phyloP scores from a whole-genome alignment of 2,329 filamentous ascomycete genomes.

The Trichoderma lentiforme region DNA sequence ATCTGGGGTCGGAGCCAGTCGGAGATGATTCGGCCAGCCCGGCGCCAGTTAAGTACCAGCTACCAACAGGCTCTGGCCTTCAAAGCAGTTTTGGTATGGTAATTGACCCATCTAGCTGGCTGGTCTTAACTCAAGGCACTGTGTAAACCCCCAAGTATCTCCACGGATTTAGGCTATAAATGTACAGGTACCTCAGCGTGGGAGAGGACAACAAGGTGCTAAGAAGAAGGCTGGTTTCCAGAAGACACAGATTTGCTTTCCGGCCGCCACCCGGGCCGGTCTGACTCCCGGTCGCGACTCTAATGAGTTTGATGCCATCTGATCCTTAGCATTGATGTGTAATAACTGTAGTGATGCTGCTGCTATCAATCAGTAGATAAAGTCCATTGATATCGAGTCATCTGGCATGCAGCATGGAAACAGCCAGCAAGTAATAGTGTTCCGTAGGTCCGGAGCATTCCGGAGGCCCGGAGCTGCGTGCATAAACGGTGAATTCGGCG shows the following conservation, averaged over 20 bases:
- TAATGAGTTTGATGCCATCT: background rate
- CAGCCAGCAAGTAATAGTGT: background rate
- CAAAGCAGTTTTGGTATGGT: background rate
- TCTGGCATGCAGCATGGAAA: background rate
- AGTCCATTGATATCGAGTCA: background rate
- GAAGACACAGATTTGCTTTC: background rate
- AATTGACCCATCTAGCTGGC: background rate
- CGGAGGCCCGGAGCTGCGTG: slow-evolving; percentile 2
- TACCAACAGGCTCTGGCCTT: background rate
- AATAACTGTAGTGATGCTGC: background rate
- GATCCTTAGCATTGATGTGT: background rate
- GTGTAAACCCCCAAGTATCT: background rate
- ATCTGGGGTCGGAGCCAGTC: slow-evolving; percentile 6
- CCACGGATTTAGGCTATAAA: background rate
- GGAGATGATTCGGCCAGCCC: slow-evolving; percentile 3
- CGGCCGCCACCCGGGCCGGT: slow-evolving; percentile 1
- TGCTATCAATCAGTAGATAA: background rate
- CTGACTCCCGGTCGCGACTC: background rate
- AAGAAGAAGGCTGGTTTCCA: background rate
- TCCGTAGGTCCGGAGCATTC: background rate
- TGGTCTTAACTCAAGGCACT: background rate
- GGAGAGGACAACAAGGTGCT: too few relatives aligned
- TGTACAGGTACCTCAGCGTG: background rate
- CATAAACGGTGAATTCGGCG: slow-evolving; percentile 6
- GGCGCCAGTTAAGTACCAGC: background rate